Evolutionary conservation across 179 eudicot genomes (phyloP).

Genomic region (Nepenthes alata): DNA sequence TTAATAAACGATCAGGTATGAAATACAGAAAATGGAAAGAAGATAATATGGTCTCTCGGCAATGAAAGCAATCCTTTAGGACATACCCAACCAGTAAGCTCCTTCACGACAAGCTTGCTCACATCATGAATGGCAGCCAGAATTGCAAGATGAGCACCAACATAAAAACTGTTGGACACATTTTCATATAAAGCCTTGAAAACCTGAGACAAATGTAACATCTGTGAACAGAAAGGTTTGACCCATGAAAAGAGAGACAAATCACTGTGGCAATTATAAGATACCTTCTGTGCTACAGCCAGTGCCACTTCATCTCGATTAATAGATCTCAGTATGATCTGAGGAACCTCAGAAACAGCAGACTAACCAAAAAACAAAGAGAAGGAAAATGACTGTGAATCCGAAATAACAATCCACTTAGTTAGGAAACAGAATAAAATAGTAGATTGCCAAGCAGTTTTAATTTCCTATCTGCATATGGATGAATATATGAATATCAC

Average conservation of each 20-base stretch:
- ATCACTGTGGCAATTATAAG: background rate
- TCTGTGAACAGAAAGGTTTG: background rate
- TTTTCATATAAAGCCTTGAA: conserved; percentile 78
- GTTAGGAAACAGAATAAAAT: background rate
- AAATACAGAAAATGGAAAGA: background rate
- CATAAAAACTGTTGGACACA: conserved; percentile 50
- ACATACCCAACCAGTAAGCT: conserved; percentile 95
- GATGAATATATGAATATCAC: too few species aligned
- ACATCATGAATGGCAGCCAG: conserved; percentile 84
- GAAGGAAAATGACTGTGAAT: background rate
- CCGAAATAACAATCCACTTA: background rate
- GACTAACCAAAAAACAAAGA: conserved; percentile 28
- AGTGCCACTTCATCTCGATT: conserved; percentile 89
- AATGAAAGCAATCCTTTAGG: conserved; percentile 4
- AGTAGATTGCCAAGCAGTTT: background rate
- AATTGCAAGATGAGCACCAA: conserved; percentile 71
- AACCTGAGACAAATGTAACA: conserved; percentile 26
- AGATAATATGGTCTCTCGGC: background rate
- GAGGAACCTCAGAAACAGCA: conserved; percentile 62
- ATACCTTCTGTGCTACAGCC: conserved; percentile 91
- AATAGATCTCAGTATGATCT: conserved; percentile 57
- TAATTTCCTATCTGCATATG: too few species aligned
- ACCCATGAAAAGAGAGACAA: background rate
- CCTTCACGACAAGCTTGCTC: conserved; percentile 82
- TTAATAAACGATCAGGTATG: too few species aligned